Percentiles rank a stretch among this genome's conserved stretches.
Evolutionary conservation across 2,329 filamentous ascomycete genomes (phyloP).

Genomic region (Chlorencoelia australis): DNA sequence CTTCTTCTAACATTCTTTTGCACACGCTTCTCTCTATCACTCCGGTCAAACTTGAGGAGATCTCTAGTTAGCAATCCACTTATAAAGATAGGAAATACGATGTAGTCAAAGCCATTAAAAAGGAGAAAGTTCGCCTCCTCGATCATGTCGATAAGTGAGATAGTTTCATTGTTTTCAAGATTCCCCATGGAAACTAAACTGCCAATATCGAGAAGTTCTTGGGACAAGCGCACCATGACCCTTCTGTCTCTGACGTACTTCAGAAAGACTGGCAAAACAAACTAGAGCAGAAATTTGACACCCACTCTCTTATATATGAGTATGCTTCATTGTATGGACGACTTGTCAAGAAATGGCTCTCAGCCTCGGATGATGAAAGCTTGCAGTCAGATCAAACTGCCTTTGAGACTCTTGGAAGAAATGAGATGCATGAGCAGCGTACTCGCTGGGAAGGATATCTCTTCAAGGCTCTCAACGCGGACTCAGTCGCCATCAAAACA

Average conservation of each 20-base stretch:
- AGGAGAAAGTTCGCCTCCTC: constrained; percentile 27
- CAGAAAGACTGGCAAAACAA: constrained; percentile 36
- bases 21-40: constrained; percentile 45
- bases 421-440: constrained; percentile 44
- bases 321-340: constrained; percentile 45
- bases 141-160: constrained; percentile 28
- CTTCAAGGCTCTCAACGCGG: constrained; percentile 37
- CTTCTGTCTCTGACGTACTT: constrained; percentile 37
- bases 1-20: constrained; percentile 33
- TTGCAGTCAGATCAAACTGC: constrained; percentile 14
- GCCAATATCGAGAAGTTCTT: constrained; percentile 39
- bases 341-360: constrained; percentile 44
- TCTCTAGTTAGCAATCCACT: constrained; percentile 37
- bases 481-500: constrained; percentile 33
- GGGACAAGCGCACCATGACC: constrained; percentile 40
- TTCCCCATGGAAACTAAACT: constrained; percentile 7
- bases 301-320: constrained; percentile 40
- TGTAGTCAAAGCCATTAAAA: constrained; percentile 28
- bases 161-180: constrained; percentile 23
- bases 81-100: constrained; percentile 37
- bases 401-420: constrained; percentile 40
- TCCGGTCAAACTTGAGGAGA: constrained; percentile 43
- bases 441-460: constrained; percentile 44
- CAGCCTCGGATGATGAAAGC: constrained; percentile 27
- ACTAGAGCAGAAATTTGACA: constrained; percentile 36